These are phyloP conservation scores for Hyphopichia khmerensis DNA, from an alignment of 1,139 yeast species.

Conservation along the genomic window DNA sequence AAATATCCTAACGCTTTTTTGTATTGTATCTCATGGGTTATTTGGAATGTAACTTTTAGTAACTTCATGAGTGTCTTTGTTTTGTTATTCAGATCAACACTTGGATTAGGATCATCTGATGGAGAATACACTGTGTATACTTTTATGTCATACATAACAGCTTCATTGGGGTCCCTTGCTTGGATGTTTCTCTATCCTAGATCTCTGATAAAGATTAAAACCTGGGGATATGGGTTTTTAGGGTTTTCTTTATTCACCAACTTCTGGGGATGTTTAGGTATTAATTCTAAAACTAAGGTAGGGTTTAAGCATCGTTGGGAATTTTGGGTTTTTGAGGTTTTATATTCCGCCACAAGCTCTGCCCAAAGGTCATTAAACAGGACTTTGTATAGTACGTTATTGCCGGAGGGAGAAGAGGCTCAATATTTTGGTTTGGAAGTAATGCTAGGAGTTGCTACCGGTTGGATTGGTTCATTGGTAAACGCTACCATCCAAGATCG, in stretches of 20 bases:
- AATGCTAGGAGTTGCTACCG: constrained; percentile 43
- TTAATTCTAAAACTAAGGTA: constrained; percentile 20
- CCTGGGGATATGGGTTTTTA: constrained; percentile 37
- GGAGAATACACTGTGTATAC: constrained; percentile 42
- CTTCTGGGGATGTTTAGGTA: constrained; percentile 46
- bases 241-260: constrained; percentile 31
- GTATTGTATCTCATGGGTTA: constrained; percentile 42
- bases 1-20: constrained; percentile 38
- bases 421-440: constrained; percentile 46
- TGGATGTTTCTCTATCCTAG: constrained; percentile 42
- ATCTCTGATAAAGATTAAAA: constrained; percentile 21
- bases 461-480: constrained; percentile 44
- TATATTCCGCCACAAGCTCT: constrained; percentile 35
- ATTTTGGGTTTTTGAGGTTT: constrained; percentile 43
- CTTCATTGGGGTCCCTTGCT: constrained; percentile 33
- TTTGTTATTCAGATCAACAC: constrained; percentile 39
- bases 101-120: constrained; percentile 42
- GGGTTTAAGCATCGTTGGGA: constrained; percentile 47
- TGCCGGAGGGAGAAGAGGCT: constrained; percentile 46
- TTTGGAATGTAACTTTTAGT: constrained; percentile 41
- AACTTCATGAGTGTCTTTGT: constrained; percentile 39
- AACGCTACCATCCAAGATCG: constrained; percentile 43
- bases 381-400: constrained; percentile 35
- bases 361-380: constrained; percentile 40
- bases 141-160: constrained; percentile 35